A percentile compares a stretch with the other conserved stretches of the same genome.
Conservation (phyloP, 306 rosid species). For the Quercus agrifolia region DNA sequence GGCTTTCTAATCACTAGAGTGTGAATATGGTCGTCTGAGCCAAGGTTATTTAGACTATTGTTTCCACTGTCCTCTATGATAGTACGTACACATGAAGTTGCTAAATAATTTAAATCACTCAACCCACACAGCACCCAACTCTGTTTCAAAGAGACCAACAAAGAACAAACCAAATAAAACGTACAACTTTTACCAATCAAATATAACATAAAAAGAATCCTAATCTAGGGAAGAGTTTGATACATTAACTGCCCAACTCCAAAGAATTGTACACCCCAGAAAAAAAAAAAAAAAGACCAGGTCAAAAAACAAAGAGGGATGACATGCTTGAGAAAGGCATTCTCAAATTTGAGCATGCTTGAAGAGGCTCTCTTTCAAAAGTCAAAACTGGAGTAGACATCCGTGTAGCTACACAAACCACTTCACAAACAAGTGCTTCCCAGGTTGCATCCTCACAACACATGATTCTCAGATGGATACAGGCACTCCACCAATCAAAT, state of each 20-base stretch:
- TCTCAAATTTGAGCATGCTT: not conserved
- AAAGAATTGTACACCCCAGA: not conserved
- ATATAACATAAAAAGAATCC: slow-evolving; percentile 33
- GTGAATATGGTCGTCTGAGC: too few relatives aligned
- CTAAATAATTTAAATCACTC: too few relatives aligned
- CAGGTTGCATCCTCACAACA: not conserved
- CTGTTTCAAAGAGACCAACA: slow-evolving; percentile 7
- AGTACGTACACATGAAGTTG: too few relatives aligned
- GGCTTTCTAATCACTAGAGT: not conserved
- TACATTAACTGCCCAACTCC: slow-evolving; percentile 11
- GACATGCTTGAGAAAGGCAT: slow-evolving; percentile 2
- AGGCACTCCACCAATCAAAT: slow-evolving; percentile 1
- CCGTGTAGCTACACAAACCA: slow-evolving; percentile 10
- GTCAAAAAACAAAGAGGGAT: slow-evolving; percentile 14
- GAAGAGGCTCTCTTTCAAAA: not conserved
- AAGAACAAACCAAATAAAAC: slow-evolving; percentile 31
- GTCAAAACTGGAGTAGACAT: not conserved
- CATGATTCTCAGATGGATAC: too few relatives aligned
- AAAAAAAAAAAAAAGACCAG: not conserved
- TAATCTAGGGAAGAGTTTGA: slow-evolving; percentile 21
- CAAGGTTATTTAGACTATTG: too few relatives aligned
- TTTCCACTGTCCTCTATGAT: too few relatives aligned
- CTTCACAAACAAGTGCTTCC: slow-evolving; percentile 12
- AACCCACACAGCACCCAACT: slow-evolving; percentile 5
- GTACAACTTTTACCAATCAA: slow-evolving; percentile 33